Evolutionary conservation across 2,329 filamentous ascomycete species (phyloP), one percentile per base, ranked within the genome.

Genomic region (Alternaria burnsii): DNA sequence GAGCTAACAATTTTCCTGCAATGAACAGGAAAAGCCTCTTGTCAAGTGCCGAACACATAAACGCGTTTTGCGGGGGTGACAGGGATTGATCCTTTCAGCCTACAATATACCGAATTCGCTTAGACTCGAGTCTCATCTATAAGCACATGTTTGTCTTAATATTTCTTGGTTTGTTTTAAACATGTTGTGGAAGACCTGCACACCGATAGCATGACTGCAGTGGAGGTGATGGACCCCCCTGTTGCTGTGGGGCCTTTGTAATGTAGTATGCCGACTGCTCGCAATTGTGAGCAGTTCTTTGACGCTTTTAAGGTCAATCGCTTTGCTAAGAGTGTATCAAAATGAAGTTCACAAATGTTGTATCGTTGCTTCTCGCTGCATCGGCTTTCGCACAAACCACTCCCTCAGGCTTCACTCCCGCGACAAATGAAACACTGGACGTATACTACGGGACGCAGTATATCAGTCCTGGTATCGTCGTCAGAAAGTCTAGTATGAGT

Each of bases 381-480:
- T 58, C 61, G 16, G 52, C 66, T 20, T 47, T 67, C 22, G 65
- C 69, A 41, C 69, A 72, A 52, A 52, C 52, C 5, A 75, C 71
- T 8, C 73, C 73, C 18, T 18, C 61, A 41, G 70, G 70, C 2
- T 76, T 76, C 50, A 32, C 58, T 9, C 73, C 71, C 5, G 56
- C 57, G 2, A 65, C 67, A 9, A 71, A 71, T 48, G 55, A 50
- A 24, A 71, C 66, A 5, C 53, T 76, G 5, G 73, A 75, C 59
- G 71, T 75, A 9, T 74, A 72, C 52, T 76, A 74, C 63, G 72
- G 72, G 34, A 66, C 68, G 0, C 71, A 69, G 30, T 71, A 65
- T 55, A 72, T 76, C 55, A 70, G 67, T 20, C 71, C 72, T 12
- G 72, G 73, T 7, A 52, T 73, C 20, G 18, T 71, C 55, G 62